A percentile compares a stretch with the other conserved stretches of the same genome.
Conservation (phyloP, 345 rosid species). For the Aquilaria malaccensis region DNA sequence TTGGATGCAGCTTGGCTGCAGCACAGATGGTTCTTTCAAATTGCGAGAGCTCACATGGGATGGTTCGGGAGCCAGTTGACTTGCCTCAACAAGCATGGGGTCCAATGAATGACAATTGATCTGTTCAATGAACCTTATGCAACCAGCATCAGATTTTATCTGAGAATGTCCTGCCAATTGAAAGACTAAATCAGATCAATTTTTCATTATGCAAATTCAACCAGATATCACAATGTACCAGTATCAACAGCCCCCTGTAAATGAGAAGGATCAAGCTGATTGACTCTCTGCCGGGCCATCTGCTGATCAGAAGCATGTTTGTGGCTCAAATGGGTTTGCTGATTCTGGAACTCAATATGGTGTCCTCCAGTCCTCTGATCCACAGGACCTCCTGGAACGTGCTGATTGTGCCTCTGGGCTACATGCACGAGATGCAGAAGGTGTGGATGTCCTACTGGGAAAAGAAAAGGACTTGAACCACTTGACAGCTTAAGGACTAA, state of each 20-base stretch:
- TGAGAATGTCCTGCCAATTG: conserved; percentile 7
- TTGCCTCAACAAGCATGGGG: background rate
- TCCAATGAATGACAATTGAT: conserved; percentile 2
- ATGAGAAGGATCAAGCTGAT: conserved; percentile 11
- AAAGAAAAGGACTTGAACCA: no score
- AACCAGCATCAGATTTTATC: background rate
- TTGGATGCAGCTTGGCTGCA: conserved; percentile 7
- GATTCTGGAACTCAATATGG: conserved; percentile 7
- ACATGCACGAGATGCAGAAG: background rate
- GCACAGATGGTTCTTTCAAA: background rate
- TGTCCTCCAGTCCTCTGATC: background rate
- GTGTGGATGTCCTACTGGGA: conserved; percentile 10
- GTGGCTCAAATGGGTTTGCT: conserved; percentile 3
- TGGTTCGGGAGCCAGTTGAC: background rate
- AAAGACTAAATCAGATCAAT: background rate
- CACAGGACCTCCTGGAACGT: background rate
- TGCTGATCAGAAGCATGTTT: background rate
- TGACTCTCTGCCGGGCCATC: conserved; percentile 9
- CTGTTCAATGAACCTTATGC: conserved; percentile 2
- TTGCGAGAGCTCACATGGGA: conserved; percentile 1
- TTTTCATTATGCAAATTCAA: background rate
- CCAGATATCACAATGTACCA: no score
- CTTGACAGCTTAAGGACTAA: no score
- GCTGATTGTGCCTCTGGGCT: conserved; percentile 1
- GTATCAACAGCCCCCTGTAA: conserved; percentile 2